Base-by-base conservation (phyloP, 148 eudicot genomes). In the Chenopodium suecicum region DNA sequence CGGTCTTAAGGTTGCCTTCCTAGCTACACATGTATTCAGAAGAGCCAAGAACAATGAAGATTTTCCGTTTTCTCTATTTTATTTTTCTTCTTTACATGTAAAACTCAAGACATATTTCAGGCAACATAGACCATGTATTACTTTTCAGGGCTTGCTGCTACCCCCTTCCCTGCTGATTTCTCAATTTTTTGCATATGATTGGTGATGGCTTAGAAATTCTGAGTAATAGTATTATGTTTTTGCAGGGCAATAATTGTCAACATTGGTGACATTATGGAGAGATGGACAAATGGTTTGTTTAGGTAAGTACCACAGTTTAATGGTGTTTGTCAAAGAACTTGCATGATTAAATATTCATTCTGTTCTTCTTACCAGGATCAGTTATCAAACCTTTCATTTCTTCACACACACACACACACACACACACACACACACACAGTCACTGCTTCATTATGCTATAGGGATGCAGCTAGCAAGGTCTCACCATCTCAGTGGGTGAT, bases 161-260 rank as follows among this genome's bases (percentile, higher is more conserved):
- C 12, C 12, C 12, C 11, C 11, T 48, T 48, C 52, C 14, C 2
- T 10, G 12, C 52, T 12, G 52, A 48, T 48, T 48, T 2, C 52
- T 48, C 13, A 48, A 9, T 9, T 12, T 9, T 48, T 48, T 48
- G 52, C 52, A 48, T 48, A 48, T 48, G 13, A 48, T 48, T 48
- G 52, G 52, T 0, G 11, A 12, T 31, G 9, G 10, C 73, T 78
- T 46, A 23, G 44, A 54, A 13, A 8, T 37, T 74, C 4, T 48
- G 62, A 73, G 16, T 47, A 75, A 54, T n/a, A 46, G 31, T 37
- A 50, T 31, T 37, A 34, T 79, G 80, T 50, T 34, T 65, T 47
- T 89, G 89, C 91, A 93, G 97, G 91, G 92, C 93, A 56, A 86
- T 91, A 50, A 81, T 93, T 81, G 91, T 93, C 70, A 93, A 93